A percentile compares a stretch with the other conserved stretches of the same genome.
These are phyloP conservation scores for Lomentospora prolificans DNA, from an alignment of 2,329 filamentous ascomycete genomes.

Conservation along the genomic window DNA sequence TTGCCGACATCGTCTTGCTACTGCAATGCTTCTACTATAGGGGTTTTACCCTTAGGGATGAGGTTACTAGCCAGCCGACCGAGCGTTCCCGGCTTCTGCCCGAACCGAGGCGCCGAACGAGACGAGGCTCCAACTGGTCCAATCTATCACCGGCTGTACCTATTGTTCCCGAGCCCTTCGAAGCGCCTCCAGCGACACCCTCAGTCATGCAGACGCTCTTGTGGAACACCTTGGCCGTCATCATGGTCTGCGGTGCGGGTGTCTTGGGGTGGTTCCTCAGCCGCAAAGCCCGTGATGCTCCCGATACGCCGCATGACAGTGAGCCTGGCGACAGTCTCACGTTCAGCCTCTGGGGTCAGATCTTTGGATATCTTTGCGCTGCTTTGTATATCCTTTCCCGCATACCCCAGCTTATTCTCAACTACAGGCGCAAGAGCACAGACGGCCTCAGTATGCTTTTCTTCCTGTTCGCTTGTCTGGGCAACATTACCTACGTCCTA, in stretches of 20 bases:
- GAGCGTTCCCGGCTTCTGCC: conserved; percentile 45
- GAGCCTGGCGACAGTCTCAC: conserved; percentile 38
- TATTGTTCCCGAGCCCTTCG: conserved; percentile 44
- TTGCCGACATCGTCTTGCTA: conserved; percentile 81
- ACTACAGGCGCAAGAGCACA: conserved; percentile 84
- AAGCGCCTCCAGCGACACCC: conserved; percentile 30
- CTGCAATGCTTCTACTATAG: conserved; percentile 93
- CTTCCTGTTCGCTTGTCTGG: conserved; percentile 92
- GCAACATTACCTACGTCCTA: conserved; percentile 87
- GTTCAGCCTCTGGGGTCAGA: conserved; percentile 72
- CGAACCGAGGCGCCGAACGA: conserved; percentile 32
- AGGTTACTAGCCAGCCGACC: conserved; percentile 29
- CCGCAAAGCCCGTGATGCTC: conserved; percentile 29
- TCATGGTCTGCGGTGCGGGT: conserved; percentile 77
- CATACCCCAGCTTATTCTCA: conserved; percentile 82
- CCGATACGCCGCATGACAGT: conserved; percentile 27
- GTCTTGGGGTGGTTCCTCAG: conserved; percentile 78
- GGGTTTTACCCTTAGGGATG: conserved; percentile 61
- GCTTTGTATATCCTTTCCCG: conserved; percentile 81
- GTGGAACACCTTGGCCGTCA: conserved; percentile 66
- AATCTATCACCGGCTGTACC: conserved; percentile 75
- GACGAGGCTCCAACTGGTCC: conserved; percentile 46
- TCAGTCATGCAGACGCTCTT: conserved; percentile 47
- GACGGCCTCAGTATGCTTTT: conserved; percentile 91
- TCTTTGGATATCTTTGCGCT: conserved; percentile 91